These are phyloP conservation scores for Colletotrichum theobromicola DNA, from an alignment of 2,329 filamentous ascomycete genomes.

Conservation along the genomic window DNA sequence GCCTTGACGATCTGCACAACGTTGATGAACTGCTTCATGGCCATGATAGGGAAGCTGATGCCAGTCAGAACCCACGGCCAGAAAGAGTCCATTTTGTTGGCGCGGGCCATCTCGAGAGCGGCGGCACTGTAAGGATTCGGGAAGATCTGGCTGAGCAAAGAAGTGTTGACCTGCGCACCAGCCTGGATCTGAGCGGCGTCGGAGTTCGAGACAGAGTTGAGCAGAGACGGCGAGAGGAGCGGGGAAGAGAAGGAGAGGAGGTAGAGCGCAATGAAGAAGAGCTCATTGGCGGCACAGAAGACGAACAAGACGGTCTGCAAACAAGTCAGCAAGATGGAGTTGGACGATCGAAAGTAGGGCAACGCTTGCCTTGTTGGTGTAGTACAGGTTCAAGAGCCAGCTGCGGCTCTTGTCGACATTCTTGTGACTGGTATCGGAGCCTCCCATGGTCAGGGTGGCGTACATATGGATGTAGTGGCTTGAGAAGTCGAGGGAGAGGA, in stretches of 20 bases:
- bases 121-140: constrained; percentile 90
- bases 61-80: constrained; percentile 74
- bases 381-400: constrained; percentile 92
- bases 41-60: constrained; percentile 86
- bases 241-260: constrained; percentile 96
- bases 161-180: constrained; percentile 73
- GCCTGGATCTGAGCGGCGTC: constrained; percentile 61
- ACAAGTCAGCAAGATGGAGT: neutral
- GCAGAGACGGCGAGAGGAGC: constrained; percentile 83
- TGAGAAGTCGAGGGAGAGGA: constrained; percentile 91
- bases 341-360: neutral
- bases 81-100: constrained; percentile 87
- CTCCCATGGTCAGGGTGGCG: constrained; percentile 87
- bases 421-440: constrained; percentile 85
- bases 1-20: constrained; percentile 93
- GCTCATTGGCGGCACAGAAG: constrained; percentile 88
- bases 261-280: constrained; percentile 98
- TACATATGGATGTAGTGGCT: constrained; percentile 99
- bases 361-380: constrained; percentile 82
- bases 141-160: constrained; percentile 77
- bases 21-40: constrained; percentile 92
- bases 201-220: constrained; percentile 62
- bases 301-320: constrained; percentile 84
- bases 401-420: constrained; percentile 87
- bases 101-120: constrained; percentile 88